phyloP scores from a whole-genome alignment of 495 filamentous ascomycete genomes.

The Hypomontagnella monticulosa region DNA sequence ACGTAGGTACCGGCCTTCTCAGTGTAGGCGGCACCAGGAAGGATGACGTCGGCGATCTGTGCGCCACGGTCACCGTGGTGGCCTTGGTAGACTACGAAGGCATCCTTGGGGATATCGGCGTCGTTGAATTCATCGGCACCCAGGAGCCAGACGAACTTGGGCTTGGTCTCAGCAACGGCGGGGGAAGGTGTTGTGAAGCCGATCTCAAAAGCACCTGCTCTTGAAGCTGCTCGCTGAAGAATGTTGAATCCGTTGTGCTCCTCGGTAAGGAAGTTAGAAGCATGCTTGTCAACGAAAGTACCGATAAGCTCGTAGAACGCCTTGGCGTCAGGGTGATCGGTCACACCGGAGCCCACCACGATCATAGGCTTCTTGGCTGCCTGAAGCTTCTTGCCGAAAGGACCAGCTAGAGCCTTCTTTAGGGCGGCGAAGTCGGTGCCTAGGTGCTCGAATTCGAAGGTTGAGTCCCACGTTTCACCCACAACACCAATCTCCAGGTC shows the following conservation, averaged over 20 bases:
- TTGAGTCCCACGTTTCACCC: slow-evolving; percentile 89
- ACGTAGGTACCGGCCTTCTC: slow-evolving; percentile 97
- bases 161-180: slow-evolving; percentile 77
- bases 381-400: slow-evolving; percentile 89
- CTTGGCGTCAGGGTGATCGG: slow-evolving; percentile 89
- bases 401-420: slow-evolving; percentile 84
- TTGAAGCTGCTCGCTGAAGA: slow-evolving; percentile 90
- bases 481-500: slow-evolving; percentile 93
- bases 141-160: slow-evolving; percentile 96
- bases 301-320: slow-evolving; percentile 91
- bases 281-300: slow-evolving; percentile 89
- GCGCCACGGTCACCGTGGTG: slow-evolving; percentile 96
- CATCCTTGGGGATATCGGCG: slow-evolving; percentile 87
- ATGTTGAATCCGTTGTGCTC: slow-evolving; percentile 99
- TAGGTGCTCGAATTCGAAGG: slow-evolving; percentile 91
- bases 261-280: slow-evolving; percentile 81
- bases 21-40: slow-evolving; percentile 94
- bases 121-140: slow-evolving; percentile 90
- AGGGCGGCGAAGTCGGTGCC: slow-evolving; percentile 78
- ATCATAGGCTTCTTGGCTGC: slow-evolving; percentile 95
- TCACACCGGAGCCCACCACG: slow-evolving; percentile 87
- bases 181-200: slow-evolving; percentile 88
- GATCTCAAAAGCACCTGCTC: slow-evolving; percentile 91
- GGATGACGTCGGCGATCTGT: slow-evolving; percentile 90
- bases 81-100: slow-evolving; percentile 97